phyloP scores from a whole-genome alignment of 2,329 filamentous ascomycete genomes.

The Escovopsis sp. region DNA sequence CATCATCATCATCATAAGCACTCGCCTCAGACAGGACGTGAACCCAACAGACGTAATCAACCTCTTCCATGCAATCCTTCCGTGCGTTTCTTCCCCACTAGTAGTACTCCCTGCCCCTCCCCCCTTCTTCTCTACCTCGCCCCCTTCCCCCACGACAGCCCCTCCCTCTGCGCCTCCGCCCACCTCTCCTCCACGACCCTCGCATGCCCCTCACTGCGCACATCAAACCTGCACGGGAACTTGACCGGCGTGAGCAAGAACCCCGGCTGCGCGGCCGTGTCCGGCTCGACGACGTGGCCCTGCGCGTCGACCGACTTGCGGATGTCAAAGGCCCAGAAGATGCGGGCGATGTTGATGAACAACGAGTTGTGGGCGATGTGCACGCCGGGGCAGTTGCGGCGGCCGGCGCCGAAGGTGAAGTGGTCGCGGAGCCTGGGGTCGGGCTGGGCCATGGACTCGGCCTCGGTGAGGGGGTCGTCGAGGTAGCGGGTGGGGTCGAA shows the following conservation, averaged over 20 bases:
- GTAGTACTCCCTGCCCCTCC: not conserved
- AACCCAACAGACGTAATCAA: too few species aligned
- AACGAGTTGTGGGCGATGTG: slow-evolving; percentile 35
- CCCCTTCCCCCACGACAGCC: not conserved
- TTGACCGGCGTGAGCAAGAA: slow-evolving; percentile 3
- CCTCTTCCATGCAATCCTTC: too few species aligned
- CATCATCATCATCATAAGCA: too few species aligned
- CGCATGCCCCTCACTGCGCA: slow-evolving; percentile 1
- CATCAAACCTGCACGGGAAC: slow-evolving; percentile 1
- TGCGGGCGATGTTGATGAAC: slow-evolving; percentile 29
- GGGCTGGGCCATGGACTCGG: slow-evolving; percentile 13
- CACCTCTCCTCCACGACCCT: slow-evolving; percentile 2
- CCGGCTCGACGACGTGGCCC: slow-evolving; percentile 3
- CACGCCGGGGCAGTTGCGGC: slow-evolving; percentile 42
- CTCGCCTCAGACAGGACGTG: too few species aligned
- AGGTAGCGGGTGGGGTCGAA: slow-evolving; percentile 9
- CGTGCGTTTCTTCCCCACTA: too few species aligned
- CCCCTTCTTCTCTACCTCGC: not conserved
- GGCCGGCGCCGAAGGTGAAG: slow-evolving; percentile 39
- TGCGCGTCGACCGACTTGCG: slow-evolving; percentile 7
- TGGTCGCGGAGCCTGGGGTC: slow-evolving; percentile 31
- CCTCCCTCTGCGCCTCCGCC: slow-evolving; percentile 1
- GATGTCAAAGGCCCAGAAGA: slow-evolving; percentile 33
- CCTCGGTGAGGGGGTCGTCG: slow-evolving; percentile 12
- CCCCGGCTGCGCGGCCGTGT: slow-evolving; percentile 2